phyloP scores from a whole-genome alignment of 345 rosid species.

The Physaria fendleri region DNA sequence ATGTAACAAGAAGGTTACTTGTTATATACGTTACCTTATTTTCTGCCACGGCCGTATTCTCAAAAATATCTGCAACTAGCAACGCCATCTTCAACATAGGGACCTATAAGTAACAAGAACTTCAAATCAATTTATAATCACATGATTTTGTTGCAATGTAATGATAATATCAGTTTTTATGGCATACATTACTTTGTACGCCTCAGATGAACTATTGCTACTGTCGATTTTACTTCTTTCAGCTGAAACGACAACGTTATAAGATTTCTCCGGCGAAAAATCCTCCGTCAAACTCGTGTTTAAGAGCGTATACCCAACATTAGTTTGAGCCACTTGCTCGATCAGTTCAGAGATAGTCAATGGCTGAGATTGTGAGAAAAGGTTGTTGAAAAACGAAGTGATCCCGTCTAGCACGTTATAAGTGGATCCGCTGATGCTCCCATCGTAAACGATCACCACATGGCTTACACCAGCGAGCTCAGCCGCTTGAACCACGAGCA shows the following conservation, averaged over 20 bases:
- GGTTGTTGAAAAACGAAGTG: conserved; percentile 66
- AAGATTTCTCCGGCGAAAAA: conserved; percentile 71
- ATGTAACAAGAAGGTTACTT: background rate
- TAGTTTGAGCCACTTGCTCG: conserved; percentile 58
- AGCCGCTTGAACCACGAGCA: conserved; percentile 69
- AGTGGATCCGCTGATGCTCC: conserved; percentile 44
- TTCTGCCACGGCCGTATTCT: conserved; percentile 79
- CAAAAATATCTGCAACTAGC: conserved; percentile 78
- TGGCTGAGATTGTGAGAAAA: conserved; percentile 59
- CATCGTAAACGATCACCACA: conserved; percentile 67
- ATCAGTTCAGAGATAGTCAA: conserved; percentile 54
- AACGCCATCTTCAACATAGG: conserved; percentile 70
- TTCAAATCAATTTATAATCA: background rate
- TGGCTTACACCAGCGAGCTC: conserved; percentile 84
- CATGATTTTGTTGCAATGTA: conserved; percentile 12
- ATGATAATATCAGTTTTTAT: conserved; percentile 18
- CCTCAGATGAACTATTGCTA: conserved; percentile 38
- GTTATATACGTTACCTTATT: conserved; percentile 54
- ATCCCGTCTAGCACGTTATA: conserved; percentile 73
- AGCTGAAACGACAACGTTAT: conserved; percentile 65
- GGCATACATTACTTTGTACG: conserved; percentile 98
- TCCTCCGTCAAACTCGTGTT: conserved; percentile 77
- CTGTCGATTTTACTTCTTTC: conserved; percentile 50
- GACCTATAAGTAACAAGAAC: conserved; percentile 39
- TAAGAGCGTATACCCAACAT: conserved; percentile 70